Evolutionary conservation across 257 asterid genomes (phyloP).

Genomic region (Salvia miltiorrhiza): DNA sequence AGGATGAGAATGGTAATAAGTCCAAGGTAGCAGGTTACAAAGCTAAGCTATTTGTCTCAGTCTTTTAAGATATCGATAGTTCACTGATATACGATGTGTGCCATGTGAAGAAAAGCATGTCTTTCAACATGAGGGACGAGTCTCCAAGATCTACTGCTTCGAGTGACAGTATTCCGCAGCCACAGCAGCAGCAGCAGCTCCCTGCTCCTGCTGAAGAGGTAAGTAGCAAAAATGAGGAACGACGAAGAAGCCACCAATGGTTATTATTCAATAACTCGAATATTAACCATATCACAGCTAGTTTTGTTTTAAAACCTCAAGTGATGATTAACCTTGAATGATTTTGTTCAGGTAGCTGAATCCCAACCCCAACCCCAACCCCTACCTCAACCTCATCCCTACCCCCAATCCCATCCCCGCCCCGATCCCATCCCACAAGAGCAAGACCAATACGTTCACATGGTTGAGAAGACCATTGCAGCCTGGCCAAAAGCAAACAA

Average conservation of each 20-base stretch:
- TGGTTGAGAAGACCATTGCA: conserved; percentile 54
- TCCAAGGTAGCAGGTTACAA: conserved; percentile 26
- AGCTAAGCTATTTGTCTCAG: neutral
- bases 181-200: conserved; percentile 35
- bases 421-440: conserved; percentile 10
- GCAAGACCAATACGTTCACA: conserved; percentile 23
- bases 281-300: neutral
- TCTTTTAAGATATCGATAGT: neutral
- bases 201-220: conserved; percentile 71
- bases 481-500: conserved; percentile 41
- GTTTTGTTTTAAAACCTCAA: neutral
- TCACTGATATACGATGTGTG: conserved; percentile 15
- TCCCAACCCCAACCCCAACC: conserved; percentile 12
- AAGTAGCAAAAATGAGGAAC: conserved; percentile 21
- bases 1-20: conserved; percentile 47
- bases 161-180: conserved; percentile 27
- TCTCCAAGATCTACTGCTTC: conserved; percentile 27
- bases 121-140: conserved; percentile 34
- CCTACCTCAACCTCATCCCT: neutral
- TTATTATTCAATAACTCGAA: neutral
- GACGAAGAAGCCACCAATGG: neutral
- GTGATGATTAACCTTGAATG: neutral
- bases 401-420: neutral
- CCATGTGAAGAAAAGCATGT: conserved; percentile 38
- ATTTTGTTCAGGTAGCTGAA: conserved; percentile 24